Base-by-base conservation (phyloP, 352 stramenopile genomes). In the Blastocystis sp. region DNA sequence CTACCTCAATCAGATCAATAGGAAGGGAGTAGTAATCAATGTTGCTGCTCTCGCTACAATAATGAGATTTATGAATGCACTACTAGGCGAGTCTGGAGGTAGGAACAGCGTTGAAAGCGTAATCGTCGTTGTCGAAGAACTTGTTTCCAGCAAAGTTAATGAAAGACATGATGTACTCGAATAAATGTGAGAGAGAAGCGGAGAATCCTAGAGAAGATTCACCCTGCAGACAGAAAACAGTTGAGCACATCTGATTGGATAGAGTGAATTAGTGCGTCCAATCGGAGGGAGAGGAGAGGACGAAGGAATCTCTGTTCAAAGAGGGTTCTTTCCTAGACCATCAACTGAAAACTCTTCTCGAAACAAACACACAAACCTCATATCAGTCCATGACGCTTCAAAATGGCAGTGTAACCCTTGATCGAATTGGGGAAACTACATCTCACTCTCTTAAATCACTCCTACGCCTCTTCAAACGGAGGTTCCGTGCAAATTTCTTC, bases 81-180 rank as follows among this genome's bases (percentile, higher is more conserved):
- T 56, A 76, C 64, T 65, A 67, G 16, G 53, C 57, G 21, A 84
- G 0, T 36, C 49, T 72, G 24, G 72, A 48, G 27, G 21, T 69
- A 6, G 72, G 16, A 9, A 84, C 57, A 36, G 72, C 53, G 36
- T 84, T 65, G 46, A 54, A 67, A 21, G 72, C 44, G n/a, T 71
- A 84, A 24, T 84, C 72, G 38, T 84, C 72, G 29, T 84, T 54
- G 29, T 84, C 72, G 34, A 84, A 84, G 38, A 84, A 84, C 16
- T 32, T 27, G 72, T 84, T 84, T 21, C 49, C 42, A 27, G 72
- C 53, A 51, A 42, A 76, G 27, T 84, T 84, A n/a, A 69, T 8
- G 4, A 84, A 18, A 38, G 72, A 69, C 72, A 84, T 84, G 57
- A 32, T 59, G n/a, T 59, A 59, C 32, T 59, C 51, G n/a, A 59